phyloP scores from a whole-genome alignment of 768 basidiomycete species.

The Exsudoporus frostii region DNA sequence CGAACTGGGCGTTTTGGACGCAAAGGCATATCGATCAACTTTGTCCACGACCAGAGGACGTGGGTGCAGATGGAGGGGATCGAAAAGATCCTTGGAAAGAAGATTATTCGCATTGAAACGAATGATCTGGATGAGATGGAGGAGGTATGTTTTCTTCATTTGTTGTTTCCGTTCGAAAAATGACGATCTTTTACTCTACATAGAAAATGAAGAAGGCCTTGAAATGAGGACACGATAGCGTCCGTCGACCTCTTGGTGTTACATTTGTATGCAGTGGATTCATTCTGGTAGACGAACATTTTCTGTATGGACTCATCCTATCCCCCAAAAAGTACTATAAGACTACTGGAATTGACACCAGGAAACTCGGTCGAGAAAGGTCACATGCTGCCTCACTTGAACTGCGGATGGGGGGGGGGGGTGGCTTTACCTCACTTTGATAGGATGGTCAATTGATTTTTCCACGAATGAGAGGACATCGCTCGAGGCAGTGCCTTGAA shows the following conservation, averaged over 20 bases:
- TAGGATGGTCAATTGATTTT: background rate
- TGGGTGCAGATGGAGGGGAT: conserved; percentile 91
- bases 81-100: conserved; percentile 70
- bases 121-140: conserved; percentile 93
- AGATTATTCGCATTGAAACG: conserved; percentile 85
- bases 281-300: background rate
- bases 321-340: background rate
- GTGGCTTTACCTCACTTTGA: background rate
- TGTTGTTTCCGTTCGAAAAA: background rate
- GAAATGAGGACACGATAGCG: conserved; percentile 40
- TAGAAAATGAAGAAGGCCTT: conserved; percentile 82
- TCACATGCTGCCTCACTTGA: background rate
- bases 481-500: too few species aligned
- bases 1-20: conserved; percentile 98
- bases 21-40: conserved; percentile 95
- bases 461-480: too few species aligned
- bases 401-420: background rate
- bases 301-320: background rate
- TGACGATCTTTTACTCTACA: background rate
- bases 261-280: background rate
- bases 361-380: background rate
- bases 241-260: background rate
- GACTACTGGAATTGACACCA: too few species aligned
- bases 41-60: conserved; percentile 87
- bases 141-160: conserved; percentile 50